These are phyloP conservation scores for Gomphus bonarii DNA, from an alignment of 1,284 basidiomycete genomes.

Conservation along the genomic window DNA sequence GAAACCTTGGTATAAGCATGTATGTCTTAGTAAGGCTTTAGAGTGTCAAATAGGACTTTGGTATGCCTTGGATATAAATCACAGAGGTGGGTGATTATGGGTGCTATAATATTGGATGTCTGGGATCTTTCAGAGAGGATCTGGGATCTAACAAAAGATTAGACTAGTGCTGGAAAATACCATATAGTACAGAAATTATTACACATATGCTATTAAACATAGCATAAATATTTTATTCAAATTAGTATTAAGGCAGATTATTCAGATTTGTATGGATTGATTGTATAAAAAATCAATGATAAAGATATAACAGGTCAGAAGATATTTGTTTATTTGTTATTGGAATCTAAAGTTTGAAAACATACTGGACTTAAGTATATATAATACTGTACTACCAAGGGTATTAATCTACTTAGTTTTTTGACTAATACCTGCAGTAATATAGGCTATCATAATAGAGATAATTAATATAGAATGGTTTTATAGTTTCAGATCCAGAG, in stretches of 20 bases:
- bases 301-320: conserved; percentile 4
- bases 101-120: too few relatives aligned
- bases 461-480: conserved; percentile 6
- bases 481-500: conserved; percentile 9
- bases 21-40: too few relatives aligned
- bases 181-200: neutral
- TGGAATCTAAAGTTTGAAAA: neutral
- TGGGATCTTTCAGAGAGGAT: too few relatives aligned
- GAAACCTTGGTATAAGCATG: too few relatives aligned
- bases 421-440: neutral
- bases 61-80: too few relatives aligned
- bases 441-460: conserved; percentile 6
- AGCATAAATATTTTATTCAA: conserved; percentile 6
- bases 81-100: too few relatives aligned
- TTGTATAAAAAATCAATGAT: conserved; percentile 11
- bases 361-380: conserved; percentile 10
- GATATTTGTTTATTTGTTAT: too few relatives aligned
- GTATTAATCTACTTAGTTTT: conserved; percentile 1
- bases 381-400: conserved; percentile 7
- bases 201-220: conserved; percentile 9
- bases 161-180: conserved; percentile 5
- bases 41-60: too few relatives aligned
- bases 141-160: too few relatives aligned
- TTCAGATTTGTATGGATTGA: conserved; percentile 5
- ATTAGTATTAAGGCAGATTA: conserved; percentile 6